These are phyloP conservation scores for Baudoinia panamericana DNA, from an alignment of 495 filamentous ascomycete species.

Conservation along the genomic window DNA sequence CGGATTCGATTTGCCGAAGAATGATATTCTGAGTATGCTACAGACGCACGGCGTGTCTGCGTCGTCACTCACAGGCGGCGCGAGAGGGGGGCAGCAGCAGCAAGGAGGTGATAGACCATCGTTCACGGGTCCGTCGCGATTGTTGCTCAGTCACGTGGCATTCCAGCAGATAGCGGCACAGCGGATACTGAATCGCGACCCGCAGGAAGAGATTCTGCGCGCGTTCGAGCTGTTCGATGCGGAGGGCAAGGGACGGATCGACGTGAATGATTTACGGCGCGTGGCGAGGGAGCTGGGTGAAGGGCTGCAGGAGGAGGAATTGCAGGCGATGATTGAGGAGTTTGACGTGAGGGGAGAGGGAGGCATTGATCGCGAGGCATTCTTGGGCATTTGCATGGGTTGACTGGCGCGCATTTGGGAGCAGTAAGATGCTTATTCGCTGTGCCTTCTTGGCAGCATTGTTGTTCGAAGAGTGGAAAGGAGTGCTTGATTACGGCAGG, in stretches of 20 bases:
- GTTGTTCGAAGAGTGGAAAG: not conserved
- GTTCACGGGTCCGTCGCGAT: constrained; percentile 31
- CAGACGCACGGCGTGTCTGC: constrained; percentile 48
- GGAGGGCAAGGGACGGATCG: constrained; percentile 69
- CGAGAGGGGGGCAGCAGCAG: constrained; percentile 4
- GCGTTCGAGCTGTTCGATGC: constrained; percentile 86
- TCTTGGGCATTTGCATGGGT: constrained; percentile 59
- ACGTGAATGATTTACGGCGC: constrained; percentile 66
- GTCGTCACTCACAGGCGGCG: constrained; percentile 33
- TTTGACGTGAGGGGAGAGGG: constrained; percentile 92
- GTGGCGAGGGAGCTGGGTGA: constrained; percentile 89
- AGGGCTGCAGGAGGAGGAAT: constrained; percentile 78
- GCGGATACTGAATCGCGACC: constrained; percentile 69
- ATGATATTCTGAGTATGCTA: constrained; percentile 64
- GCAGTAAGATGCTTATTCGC: not conserved
- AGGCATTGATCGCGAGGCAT: constrained; percentile 79
- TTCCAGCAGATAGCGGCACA: constrained; percentile 71
- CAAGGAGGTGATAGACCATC: constrained; percentile 29
- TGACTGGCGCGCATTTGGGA: not conserved
- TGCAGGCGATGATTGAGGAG: constrained; percentile 94
- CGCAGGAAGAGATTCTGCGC: constrained; percentile 77
- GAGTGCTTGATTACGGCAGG: not conserved
- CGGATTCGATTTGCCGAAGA: constrained; percentile 78
- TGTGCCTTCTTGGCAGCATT: not conserved
- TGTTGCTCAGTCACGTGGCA: constrained; percentile 56